These are phyloP conservation scores for Chrysopogon serrulatus DNA, from an alignment of 176 grass and related monocot genomes.

Conservation along the genomic window DNA sequence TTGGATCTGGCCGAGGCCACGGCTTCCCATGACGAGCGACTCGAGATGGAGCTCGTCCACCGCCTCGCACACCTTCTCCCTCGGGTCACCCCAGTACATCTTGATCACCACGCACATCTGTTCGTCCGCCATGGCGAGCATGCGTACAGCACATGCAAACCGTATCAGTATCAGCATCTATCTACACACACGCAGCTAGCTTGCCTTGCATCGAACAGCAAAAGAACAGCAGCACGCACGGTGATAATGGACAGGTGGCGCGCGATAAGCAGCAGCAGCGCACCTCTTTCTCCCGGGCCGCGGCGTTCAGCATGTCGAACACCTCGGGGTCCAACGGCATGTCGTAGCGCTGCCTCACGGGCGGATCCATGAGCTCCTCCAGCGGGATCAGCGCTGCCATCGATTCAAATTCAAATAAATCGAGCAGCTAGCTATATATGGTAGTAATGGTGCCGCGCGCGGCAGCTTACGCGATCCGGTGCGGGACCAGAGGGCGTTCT, in stretches of 20 bases:
- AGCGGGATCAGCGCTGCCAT: constrained; percentile 66
- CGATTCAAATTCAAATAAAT: background rate
- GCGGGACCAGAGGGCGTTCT: constrained; percentile 46
- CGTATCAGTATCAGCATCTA: background rate
- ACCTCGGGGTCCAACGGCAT: constrained; percentile 46
- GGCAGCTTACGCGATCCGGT: constrained; percentile 46
- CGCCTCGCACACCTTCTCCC: constrained; percentile 83
- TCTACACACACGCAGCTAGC: background rate
- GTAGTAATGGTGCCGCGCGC: background rate
- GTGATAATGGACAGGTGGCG: too few relatives aligned
- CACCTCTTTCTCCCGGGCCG: constrained; percentile 51
- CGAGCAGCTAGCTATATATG: background rate
- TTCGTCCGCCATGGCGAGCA: background rate
- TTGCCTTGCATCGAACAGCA: background rate
- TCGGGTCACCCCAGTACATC: constrained; percentile 72
- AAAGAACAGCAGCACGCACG: background rate
- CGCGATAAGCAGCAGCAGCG: too few relatives aligned
- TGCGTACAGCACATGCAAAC: background rate
- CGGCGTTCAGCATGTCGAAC: constrained; percentile 45
- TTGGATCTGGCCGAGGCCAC: constrained; percentile 58
- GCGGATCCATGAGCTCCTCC: constrained; percentile 47
- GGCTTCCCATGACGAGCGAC: constrained; percentile 72
- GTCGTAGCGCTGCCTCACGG: constrained; percentile 56
- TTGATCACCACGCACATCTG: constrained; percentile 61
- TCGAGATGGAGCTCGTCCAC: constrained; percentile 48